A percentile compares a stretch with the other conserved stretches of the same genome.
phyloP scores from a whole-genome alignment of 169 alveolate species.

The Besnoitia besnoiti region DNA sequence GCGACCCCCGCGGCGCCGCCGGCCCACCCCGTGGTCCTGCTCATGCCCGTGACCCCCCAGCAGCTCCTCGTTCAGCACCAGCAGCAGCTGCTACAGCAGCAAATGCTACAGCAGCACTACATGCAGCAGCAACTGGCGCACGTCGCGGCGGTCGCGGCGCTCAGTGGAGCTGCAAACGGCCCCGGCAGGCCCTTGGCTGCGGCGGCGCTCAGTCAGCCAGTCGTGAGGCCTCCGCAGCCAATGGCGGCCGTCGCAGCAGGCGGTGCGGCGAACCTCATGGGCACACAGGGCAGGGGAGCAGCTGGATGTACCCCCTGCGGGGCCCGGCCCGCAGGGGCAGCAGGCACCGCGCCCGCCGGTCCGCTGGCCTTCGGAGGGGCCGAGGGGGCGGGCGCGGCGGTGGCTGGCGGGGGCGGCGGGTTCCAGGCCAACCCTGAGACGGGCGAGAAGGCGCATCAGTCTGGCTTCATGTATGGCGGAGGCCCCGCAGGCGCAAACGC shows the following conservation, averaged over 20 bases:
- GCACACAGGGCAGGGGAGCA: conserved; percentile 36
- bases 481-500: neutral
- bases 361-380: conserved; percentile 2
- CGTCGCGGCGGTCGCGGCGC: conserved; percentile 18
- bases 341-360: conserved; percentile 27
- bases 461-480: neutral
- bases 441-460: neutral
- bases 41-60: conserved; percentile 14
- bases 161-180: conserved; percentile 6
- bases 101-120: conserved; percentile 25
- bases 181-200: neutral
- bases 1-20: neutral
- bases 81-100: conserved; percentile 34
- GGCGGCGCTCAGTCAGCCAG: neutral
- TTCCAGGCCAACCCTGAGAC: neutral
- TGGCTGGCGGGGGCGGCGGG: conserved; percentile 30
- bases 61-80: conserved; percentile 28
- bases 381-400: neutral
- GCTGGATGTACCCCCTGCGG: conserved; percentile 58
- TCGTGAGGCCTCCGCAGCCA: neutral
- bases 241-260: neutral
- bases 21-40: neutral
- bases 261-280: neutral
- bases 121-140: conserved; percentile 20
- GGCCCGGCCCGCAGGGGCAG: conserved; percentile 40